Conservation (phyloP, 441 rosid genomes). For the Capsella rubella region DNA sequence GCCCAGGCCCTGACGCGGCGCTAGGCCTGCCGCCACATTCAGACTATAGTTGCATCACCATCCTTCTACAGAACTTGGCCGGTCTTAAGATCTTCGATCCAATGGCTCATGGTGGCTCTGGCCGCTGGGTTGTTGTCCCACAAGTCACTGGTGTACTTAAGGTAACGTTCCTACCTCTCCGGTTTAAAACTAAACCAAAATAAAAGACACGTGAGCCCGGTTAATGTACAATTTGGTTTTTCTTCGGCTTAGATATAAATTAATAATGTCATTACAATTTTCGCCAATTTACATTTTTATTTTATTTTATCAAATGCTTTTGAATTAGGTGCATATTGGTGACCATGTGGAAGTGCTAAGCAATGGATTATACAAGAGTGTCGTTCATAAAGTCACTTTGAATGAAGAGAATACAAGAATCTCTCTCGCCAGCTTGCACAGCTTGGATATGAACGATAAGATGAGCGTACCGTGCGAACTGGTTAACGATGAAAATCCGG, state of each 20-base stretch:
- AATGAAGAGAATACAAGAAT: slow-evolving; percentile 52
- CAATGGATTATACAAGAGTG: slow-evolving; percentile 67
- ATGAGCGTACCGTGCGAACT: slow-evolving; percentile 61
- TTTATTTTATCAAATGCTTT: background rate
- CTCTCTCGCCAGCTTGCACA: slow-evolving; percentile 69
- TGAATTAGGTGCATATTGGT: slow-evolving; percentile 57
- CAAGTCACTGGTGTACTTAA: slow-evolving; percentile 58
- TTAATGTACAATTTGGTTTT: background rate
- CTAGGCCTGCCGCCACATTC: slow-evolving; percentile 74
- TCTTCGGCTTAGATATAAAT: background rate
- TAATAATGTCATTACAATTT: background rate
- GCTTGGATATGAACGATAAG: slow-evolving; percentile 66
- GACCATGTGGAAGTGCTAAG: slow-evolving; percentile 78
- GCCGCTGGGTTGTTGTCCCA: slow-evolving; percentile 58
- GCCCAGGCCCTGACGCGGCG: slow-evolving; percentile 56
- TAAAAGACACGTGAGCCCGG: background rate
- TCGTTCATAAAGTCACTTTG: slow-evolving; percentile 57
- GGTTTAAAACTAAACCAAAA: background rate
- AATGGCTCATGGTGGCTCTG: slow-evolving; percentile 34
- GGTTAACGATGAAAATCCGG: slow-evolving; percentile 51
- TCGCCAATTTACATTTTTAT: background rate
- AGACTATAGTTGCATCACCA: slow-evolving; percentile 67
- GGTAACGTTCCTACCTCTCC: slow-evolving; percentile 19
- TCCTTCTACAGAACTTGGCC: slow-evolving; percentile 57
- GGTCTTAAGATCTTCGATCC: slow-evolving; percentile 66